Base-by-base conservation (phyloP, 1,284 basidiomycete species). In the Trametes versicolor region DNA sequence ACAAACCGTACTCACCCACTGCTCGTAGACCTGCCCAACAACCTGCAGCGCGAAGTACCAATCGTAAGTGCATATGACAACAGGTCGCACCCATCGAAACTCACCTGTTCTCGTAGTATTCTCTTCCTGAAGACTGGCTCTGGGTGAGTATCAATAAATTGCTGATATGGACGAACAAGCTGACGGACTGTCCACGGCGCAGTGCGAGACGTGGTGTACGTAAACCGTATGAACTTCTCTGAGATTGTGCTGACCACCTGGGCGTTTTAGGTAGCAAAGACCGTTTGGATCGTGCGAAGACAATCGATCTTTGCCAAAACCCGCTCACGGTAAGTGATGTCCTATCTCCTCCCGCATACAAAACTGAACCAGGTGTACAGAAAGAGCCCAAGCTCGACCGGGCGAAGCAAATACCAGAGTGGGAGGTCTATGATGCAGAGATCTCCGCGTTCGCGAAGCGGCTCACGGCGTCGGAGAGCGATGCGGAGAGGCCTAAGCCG, bases 361-460 rank as follows among this genome's bases (percentile, higher is more conserved):
- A 51, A 23, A 34, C 54, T 50, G 32, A 58, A 23, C 17, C 32
- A 15, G 15, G 1, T 56, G 21, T 65, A 70, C 77, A 96, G 92
- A 97, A 98, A 89, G 97, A 99, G 76, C 97, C 97, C 2, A 99
- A 99, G 78, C 84, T 99, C 10, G 87, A 91, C 10, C 87, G 97
- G 37, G 98, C 97, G 0, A 87, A 97, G 43, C 90, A 97, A 73
- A 98, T 99, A 59, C 97, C 97, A 0, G 97, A 99, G 78, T 99
- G 97, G 98, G 96, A 97, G 65, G 85, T 86, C 51, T 98, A 98
- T 74, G 97, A 99, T 72, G 71, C 77, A 6, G 91, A 94, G 76
- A 93, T 94, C 63, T 87, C 92, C 8, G 81, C 78, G 32, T 94
- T 97, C 69, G 88, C 91, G 0, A 84, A 87, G 49, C 36, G 54